Conservation (phyloP, 192 early-diverging fungal genomes). For the Backusella tarrabulga region DNA sequence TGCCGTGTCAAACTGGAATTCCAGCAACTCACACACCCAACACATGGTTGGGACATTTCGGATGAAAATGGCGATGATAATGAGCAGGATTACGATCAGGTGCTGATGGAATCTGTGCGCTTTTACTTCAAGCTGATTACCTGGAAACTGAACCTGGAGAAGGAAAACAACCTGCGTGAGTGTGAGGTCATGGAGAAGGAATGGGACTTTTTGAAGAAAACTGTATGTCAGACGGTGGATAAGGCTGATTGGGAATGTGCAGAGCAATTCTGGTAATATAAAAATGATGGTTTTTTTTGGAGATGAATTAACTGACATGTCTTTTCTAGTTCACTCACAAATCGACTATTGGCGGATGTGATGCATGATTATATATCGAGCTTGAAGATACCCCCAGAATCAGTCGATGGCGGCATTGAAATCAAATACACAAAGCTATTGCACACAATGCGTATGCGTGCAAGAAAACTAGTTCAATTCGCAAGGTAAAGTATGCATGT, state of each 20-base stretch:
- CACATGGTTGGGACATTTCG: conserved; percentile 65
- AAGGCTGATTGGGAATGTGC: conserved; percentile 75
- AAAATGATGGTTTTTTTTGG: background rate
- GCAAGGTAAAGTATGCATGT: conserved; percentile 38
- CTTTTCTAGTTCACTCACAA: conserved; percentile 44
- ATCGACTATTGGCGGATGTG: conserved; percentile 45
- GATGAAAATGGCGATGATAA: conserved; percentile 32
- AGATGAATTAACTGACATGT: background rate
- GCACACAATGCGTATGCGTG: conserved; percentile 63
- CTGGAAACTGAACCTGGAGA: conserved; percentile 64
- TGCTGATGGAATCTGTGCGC: conserved; percentile 67
- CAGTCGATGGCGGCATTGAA: conserved; percentile 38
- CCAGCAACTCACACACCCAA: conserved; percentile 56
- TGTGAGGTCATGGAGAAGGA: conserved; percentile 81
- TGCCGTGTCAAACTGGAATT: conserved; percentile 74
- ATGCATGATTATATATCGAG: conserved; percentile 47
- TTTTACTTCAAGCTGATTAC: conserved; percentile 81
- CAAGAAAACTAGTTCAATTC: conserved; percentile 64
- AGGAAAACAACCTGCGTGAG: conserved; percentile 59
- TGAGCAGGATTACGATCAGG: conserved; percentile 52
- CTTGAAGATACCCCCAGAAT: conserved; percentile 36
- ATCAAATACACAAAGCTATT: conserved; percentile 60
- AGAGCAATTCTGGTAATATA: conserved; percentile 66
- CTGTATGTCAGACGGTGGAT: conserved; percentile 66
- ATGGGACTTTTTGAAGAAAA: conserved; percentile 71